Percentiles rank a stretch among this genome's conserved stretches.
phyloP scores from a whole-genome alignment of 345 rosid species.

The Moricandia arvensis region DNA sequence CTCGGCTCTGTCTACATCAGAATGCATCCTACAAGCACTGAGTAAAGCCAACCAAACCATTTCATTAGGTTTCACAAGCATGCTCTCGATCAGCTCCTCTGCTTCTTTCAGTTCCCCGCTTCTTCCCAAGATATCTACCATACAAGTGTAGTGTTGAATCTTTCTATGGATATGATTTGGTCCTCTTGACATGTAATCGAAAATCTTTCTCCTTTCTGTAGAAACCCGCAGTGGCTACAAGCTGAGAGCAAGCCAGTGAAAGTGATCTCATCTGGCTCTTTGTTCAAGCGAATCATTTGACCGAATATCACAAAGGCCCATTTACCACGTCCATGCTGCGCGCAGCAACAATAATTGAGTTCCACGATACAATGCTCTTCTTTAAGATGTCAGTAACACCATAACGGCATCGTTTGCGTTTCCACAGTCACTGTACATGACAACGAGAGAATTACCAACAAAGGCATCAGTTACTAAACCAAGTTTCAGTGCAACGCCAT shows the following conservation, averaged over 20 bases:
- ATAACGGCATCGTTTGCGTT: conserved; percentile 42
- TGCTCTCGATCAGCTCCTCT: conserved; percentile 52
- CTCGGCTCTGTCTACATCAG: conserved; percentile 56
- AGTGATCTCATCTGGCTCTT: conserved; percentile 68
- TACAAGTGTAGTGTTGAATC: conserved; percentile 66
- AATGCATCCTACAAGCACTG: conserved; percentile 66
- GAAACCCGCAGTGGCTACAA: conserved; percentile 67
- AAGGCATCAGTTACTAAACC: conserved; percentile 53
- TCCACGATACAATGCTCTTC: conserved; percentile 69
- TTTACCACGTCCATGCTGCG: conserved; percentile 64
- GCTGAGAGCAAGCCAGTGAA: conserved; percentile 82
- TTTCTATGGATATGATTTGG: conserved; percentile 34
- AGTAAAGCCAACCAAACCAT: conserved; percentile 70
- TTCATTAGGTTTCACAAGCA: conserved; percentile 54
- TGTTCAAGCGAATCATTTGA: conserved; percentile 55
- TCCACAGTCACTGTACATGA: conserved; percentile 45
- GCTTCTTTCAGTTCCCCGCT: conserved; percentile 62
- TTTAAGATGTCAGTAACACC: conserved; percentile 39
- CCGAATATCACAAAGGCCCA: conserved; percentile 50
- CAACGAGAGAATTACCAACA: conserved; percentile 36
- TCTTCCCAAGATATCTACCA: conserved; percentile 74
- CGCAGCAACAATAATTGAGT: conserved; percentile 59
- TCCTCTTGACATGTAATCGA: conserved; percentile 44
- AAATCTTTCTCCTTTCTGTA: conserved; percentile 59
- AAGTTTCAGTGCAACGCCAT: conserved; percentile 49